Evolutionary conservation across 192 early-diverging fungal genomes (phyloP).

Genomic region (Chytriomyces sp.): DNA sequence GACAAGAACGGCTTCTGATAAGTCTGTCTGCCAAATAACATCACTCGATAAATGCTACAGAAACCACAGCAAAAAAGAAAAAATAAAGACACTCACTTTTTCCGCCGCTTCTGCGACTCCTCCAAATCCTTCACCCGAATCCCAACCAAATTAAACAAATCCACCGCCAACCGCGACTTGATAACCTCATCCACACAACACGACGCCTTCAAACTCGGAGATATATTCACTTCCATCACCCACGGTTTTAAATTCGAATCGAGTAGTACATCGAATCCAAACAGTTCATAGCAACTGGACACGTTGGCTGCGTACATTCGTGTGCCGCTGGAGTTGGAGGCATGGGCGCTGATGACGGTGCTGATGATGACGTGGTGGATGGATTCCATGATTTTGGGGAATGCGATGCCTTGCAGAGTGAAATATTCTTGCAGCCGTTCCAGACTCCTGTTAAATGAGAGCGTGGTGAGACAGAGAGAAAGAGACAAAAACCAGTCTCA

Average conservation of each 20-base stretch:
- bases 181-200: conserved; percentile 48
- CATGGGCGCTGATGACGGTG: conserved; percentile 48
- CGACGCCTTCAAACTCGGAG: conserved; percentile 54
- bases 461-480: not conserved
- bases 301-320: conserved; percentile 46
- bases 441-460: conserved; percentile 33
- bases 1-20: conserved; percentile 29
- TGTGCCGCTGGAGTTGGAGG: conserved; percentile 46
- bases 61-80: not conserved
- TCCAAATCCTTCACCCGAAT: conserved; percentile 42
- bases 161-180: conserved; percentile 45
- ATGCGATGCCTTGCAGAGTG: conserved; percentile 33
- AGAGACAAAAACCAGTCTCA: not conserved
- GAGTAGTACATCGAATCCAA: conserved; percentile 65
- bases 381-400: conserved; percentile 33
- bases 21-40: not conserved
- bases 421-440: conserved; percentile 46
- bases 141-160: conserved; percentile 56
- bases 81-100: conserved; percentile 10
- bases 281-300: conserved; percentile 63
- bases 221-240: conserved; percentile 67
- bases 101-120: conserved; percentile 19
- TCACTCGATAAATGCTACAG: not conserved
- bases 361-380: conserved; percentile 49
- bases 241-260: conserved; percentile 59